Evolutionary conservation across 148 eudicot genomes (phyloP), one percentile per base, ranked within the genome.

Genomic region (Chenopodium suecicum): DNA sequence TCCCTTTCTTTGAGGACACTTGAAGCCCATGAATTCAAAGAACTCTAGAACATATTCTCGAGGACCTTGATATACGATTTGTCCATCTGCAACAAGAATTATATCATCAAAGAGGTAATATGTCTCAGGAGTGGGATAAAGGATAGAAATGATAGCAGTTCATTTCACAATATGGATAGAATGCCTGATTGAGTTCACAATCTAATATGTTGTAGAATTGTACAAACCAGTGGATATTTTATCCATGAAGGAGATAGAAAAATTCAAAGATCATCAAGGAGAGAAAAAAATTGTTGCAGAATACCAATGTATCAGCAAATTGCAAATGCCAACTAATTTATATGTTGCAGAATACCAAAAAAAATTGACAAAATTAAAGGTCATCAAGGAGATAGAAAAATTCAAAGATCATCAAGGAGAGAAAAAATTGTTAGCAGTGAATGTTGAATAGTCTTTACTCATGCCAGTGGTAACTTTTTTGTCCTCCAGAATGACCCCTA

Each of bases 41-140:
- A 94, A 94, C 77, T 94, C 98, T 7, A 91, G 88, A 66, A 93
- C 97, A 44, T 84, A 83, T 58, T 94, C 97, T 5, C 91, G 91
- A 37, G 94, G 97, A 60, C 98, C 98, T 85, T 93, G 95, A 74
- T 94, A 94, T 63, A 94, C 94, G 75, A 94, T 84, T 77, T 89
- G 92, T 50, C 97, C 98, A 75, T 94, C 97, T 31, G 98, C 89
- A 68, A 94, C 87, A 64, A 94, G 93, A 73, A 94, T 88, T 68
- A 94, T 90, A 81, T 94, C 98, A 78, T 94, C 98, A 62, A 94
- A 94, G 14, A 94, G 83, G 82, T n/a, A 89, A 73, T 91, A 92
- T 16, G 96, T 90, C 88, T 94, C 95, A 23, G 97, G 97, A 79
- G 98, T 92, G 2, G 98, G 98, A 82, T 94, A 97, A 41, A 94